Evolutionary conservation across 164 flowering plant species (phyloP), one percentile per base, ranked within the genome.

Genomic region (Tetracentron sinense): DNA sequence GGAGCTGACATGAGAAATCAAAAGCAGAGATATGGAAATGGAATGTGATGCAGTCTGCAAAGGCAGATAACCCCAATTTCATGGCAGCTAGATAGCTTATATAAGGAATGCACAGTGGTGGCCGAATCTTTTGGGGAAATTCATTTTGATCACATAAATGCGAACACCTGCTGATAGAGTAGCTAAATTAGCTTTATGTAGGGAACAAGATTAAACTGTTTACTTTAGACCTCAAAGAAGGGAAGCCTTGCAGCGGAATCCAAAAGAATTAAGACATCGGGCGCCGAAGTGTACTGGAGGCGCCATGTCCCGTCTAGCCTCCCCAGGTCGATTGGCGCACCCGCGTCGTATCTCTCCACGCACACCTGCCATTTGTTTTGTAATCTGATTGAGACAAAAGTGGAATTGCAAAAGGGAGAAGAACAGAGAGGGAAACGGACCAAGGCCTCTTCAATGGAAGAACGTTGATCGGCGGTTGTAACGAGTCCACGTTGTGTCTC

Each of bases 241-340:
- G 97, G 92, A 72, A 89, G 75, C 57, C 84, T 79, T 20, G 76
- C 74, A 26, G 96, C 88, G 25, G 96, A 69, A 55, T 90, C 91
- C 16, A 93, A 69, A 35, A 93, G 90, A 52, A 93, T 66, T 22
- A 93, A 82, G 29, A 93, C 98, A 82, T 93, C 98, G 15, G 93
- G 76, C 21, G 98, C 97, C 42, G 98, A 90, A 19, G 98, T 90
- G 53, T 93, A 93, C 77, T 90, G 90, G 75, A 93, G 74, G 21
- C 97, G 90, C 98, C 98, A 90, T n/a, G 97, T 87, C n/a, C 97
- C 98, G 57, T 93, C 88, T 77, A 93, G 69, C 72, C 73, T 69
- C 46, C 15, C 74, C 65, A 90, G 54, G 48, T 87, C 80, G 54
- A 93, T 73, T 7, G 81, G 75, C 12, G 63, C 67, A 38, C 91